Evolutionary conservation across 345 rosid genomes (phyloP).

Genomic region (Anastatica hierochuntica): DNA sequence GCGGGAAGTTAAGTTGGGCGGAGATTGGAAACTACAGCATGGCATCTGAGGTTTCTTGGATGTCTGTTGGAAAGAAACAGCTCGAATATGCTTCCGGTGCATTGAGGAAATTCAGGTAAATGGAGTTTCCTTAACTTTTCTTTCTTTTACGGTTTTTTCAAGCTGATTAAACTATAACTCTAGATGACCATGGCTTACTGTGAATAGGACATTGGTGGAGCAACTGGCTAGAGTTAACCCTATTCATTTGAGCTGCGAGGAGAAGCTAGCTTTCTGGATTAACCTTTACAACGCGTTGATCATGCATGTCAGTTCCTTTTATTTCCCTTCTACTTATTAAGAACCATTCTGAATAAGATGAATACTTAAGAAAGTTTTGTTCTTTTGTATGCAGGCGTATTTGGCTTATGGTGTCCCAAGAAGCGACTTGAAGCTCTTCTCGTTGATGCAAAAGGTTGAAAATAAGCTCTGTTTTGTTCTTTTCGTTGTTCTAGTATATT

Average conservation of each 20-base stretch:
- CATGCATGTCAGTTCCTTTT: slow-evolving; percentile 63
- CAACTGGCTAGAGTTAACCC: slow-evolving; percentile 82
- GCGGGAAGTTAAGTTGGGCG: slow-evolving; percentile 80
- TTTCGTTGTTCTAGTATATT: neutral
- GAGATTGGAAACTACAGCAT: slow-evolving; percentile 62
- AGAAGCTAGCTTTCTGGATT: slow-evolving; percentile 97
- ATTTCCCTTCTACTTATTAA: neutral
- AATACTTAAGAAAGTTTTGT: slow-evolving; percentile 14
- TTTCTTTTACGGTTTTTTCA: neutral
- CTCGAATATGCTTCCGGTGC: slow-evolving; percentile 92
- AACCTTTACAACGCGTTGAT: slow-evolving; percentile 88
- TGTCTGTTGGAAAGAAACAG: slow-evolving; percentile 94
- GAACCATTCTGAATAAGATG: slow-evolving; percentile 1
- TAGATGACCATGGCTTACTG: slow-evolving; percentile 12
- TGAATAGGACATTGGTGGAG: slow-evolving; percentile 71
- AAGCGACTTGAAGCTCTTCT: slow-evolving; percentile 86
- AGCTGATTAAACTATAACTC: neutral
- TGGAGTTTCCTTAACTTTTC: neutral
- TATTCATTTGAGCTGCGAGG: slow-evolving; percentile 51
- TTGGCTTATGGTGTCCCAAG: slow-evolving; percentile 95
- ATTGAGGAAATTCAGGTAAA: slow-evolving; percentile 75
- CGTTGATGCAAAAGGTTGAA: slow-evolving; percentile 88
- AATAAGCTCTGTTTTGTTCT: neutral
- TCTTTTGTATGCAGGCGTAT: slow-evolving; percentile 47
- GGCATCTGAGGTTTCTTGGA: slow-evolving; percentile 83